phyloP scores from a whole-genome alignment of 2,329 filamentous ascomycete genomes.

The Ceratocystis alfenasii region DNA sequence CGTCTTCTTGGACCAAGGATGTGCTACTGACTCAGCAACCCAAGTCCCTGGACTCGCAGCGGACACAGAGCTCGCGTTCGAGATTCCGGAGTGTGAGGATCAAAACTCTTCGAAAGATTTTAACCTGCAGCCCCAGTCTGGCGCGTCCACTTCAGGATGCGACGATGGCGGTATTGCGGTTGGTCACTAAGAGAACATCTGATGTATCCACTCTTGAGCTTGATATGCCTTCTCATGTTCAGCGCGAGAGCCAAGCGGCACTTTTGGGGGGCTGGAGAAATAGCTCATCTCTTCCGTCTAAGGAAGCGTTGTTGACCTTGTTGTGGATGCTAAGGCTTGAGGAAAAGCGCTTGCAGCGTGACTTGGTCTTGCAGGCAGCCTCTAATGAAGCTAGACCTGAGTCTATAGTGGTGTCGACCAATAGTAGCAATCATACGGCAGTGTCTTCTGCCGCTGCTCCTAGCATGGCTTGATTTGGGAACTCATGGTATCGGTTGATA shows the following conservation, averaged over 20 bases:
- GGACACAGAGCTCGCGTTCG: conserved; percentile 41
- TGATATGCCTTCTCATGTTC: conserved; percentile 28
- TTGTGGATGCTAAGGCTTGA: conserved; percentile 37
- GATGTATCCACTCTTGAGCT: conserved; percentile 36
- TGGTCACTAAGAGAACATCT: conserved; percentile 46
- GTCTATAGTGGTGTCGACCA: conserved; percentile 12
- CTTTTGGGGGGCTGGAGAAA: conserved; percentile 29
- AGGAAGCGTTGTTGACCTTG: conserved; percentile 38
- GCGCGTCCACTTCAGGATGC: conserved; percentile 62
- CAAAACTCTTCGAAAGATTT: conserved; percentile 50
- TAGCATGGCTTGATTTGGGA: conserved; percentile 17
- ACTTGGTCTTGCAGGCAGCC: not conserved
- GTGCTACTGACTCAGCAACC: conserved; percentile 35
- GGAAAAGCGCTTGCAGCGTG: conserved; percentile 28
- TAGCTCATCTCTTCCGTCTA: conserved; percentile 32
- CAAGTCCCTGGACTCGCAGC: conserved; percentile 39
- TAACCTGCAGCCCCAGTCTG: conserved; percentile 62
- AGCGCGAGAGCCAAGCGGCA: conserved; percentile 31
- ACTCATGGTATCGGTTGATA: not conserved
- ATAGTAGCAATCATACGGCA: not conserved
- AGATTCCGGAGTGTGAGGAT: conserved; percentile 48
- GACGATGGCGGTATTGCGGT: conserved; percentile 63
- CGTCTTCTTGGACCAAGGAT: conserved; percentile 41
- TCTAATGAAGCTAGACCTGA: conserved; percentile 8
- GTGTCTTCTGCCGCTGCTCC: conserved; percentile 14